These are phyloP conservation scores for Scedosporium boydii DNA, from an alignment of 2,329 filamentous ascomycete genomes.

Conservation along the genomic window DNA sequence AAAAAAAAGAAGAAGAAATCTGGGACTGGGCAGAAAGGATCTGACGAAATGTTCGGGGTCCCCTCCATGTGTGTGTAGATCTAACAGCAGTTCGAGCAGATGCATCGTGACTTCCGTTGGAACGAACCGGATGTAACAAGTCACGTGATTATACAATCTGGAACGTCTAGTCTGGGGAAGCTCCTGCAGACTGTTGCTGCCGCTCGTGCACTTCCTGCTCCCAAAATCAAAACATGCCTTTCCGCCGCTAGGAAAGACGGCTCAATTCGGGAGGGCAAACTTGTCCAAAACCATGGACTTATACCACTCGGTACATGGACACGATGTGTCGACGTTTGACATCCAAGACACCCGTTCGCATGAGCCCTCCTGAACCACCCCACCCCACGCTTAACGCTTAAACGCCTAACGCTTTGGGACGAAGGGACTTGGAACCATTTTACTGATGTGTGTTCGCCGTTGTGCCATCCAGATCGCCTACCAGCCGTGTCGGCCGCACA, in stretches of 20 bases:
- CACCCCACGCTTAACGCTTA: conserved; percentile 1
- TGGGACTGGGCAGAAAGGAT: background rate
- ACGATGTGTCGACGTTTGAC: conserved; percentile 53
- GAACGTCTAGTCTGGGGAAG: background rate
- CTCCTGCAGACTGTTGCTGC: background rate
- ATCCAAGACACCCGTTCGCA: conserved; percentile 40
- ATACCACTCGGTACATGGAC: conserved; percentile 49
- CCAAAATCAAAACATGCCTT: background rate
- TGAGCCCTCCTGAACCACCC: conserved; percentile 1
- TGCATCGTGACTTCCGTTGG: background rate
- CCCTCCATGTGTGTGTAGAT: background rate
- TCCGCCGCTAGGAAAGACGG: background rate
- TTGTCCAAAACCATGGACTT: conserved; percentile 32
- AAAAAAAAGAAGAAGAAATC: background rate
- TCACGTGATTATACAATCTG: conserved; percentile 3
- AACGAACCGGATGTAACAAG: background rate
- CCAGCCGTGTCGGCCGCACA: conserved; percentile 70
- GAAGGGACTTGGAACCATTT: background rate
- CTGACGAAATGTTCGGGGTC: background rate
- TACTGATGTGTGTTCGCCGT: conserved; percentile 2
- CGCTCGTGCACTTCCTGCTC: background rate
- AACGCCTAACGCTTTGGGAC: too few relatives aligned
- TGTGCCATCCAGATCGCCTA: conserved; percentile 50
- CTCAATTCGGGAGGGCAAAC: background rate
- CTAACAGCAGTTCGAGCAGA: background rate